A percentile compares a stretch with the other conserved stretches of the same genome.
Evolutionary conservation across 345 rosid species (phyloP).

Genomic region (Rubroshorea leprosula): DNA sequence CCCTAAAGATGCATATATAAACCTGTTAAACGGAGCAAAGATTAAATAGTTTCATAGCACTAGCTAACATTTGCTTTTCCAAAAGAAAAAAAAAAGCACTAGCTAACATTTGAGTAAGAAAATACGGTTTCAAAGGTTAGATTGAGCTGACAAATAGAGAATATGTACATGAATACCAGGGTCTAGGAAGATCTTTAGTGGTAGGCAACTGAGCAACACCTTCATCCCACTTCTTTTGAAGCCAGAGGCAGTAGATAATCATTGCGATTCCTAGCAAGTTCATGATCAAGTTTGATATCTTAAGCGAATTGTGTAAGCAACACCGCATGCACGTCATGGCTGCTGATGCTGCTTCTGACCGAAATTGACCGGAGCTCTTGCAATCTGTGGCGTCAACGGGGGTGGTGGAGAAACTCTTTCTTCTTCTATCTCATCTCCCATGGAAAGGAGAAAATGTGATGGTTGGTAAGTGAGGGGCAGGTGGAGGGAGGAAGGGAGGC

Average conservation of each 20-base stretch:
- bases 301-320: slow-evolving; percentile 28
- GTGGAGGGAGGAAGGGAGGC: too few relatives aligned
- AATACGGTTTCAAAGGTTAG: too few relatives aligned
- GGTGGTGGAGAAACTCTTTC: too few relatives aligned
- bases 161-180: slow-evolving; percentile 30
- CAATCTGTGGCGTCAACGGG: too few relatives aligned
- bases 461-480: too few relatives aligned
- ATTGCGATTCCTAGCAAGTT: slow-evolving; percentile 31
- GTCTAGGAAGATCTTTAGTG: slow-evolving; percentile 22
- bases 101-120: too few relatives aligned
- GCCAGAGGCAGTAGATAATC: slow-evolving; percentile 54
- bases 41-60: too few relatives aligned
- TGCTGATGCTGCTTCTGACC: too few relatives aligned
- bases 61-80: neutral
- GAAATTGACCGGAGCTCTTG: too few relatives aligned
- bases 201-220: slow-evolving; percentile 21
- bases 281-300: slow-evolving; percentile 25
- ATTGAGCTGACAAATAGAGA: too few relatives aligned
- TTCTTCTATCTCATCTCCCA: slow-evolving; percentile 15
- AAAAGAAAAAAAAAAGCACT: too few relatives aligned
- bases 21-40: slow-evolving; percentile 48
- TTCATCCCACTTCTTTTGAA: slow-evolving; percentile 38
- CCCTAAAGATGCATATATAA: slow-evolving; percentile 36
- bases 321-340: slow-evolving; percentile 41
- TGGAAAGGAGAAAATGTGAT: too few relatives aligned